Evolutionary conservation across 2,329 filamentous ascomycete genomes (phyloP).

Genomic region (Claviceps digitariae): DNA sequence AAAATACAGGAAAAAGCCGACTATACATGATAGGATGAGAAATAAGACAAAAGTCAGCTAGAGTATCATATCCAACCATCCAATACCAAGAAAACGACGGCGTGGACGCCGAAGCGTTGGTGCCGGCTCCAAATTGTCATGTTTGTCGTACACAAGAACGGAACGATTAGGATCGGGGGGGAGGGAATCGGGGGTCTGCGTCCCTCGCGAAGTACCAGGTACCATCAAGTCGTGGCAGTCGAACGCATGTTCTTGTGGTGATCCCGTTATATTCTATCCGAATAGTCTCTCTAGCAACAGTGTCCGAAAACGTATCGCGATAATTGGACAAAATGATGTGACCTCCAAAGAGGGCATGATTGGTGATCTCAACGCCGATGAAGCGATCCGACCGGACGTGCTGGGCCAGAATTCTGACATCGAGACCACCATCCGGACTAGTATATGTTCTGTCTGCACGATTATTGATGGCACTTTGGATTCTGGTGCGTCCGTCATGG

Average conservation of each 20-base stretch:
- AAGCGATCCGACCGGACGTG: background rate
- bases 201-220: too few relatives aligned
- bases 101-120: too few relatives aligned
- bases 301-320: rapidly evolving
- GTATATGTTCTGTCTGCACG: background rate
- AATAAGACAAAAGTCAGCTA: too few relatives aligned
- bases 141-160: background rate
- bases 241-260: background rate
- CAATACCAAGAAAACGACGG: too few relatives aligned
- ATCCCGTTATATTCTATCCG: background rate
- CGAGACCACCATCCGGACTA: background rate
- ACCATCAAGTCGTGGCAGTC: background rate
- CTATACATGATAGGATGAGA: background rate
- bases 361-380: background rate
- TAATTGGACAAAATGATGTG: background rate
- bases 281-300: background rate
- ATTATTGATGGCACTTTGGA: background rate
- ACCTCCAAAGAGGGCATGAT: background rate
- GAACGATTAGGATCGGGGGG: too few relatives aligned
- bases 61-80: too few relatives aligned
- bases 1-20: background rate
- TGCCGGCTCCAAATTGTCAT: background rate
- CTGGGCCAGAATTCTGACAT: background rate
- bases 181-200: too few relatives aligned
- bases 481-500: background rate